Base-by-base conservation (phyloP, 1,284 basidiomycete genomes). In the Albatrellus sp. region DNA sequence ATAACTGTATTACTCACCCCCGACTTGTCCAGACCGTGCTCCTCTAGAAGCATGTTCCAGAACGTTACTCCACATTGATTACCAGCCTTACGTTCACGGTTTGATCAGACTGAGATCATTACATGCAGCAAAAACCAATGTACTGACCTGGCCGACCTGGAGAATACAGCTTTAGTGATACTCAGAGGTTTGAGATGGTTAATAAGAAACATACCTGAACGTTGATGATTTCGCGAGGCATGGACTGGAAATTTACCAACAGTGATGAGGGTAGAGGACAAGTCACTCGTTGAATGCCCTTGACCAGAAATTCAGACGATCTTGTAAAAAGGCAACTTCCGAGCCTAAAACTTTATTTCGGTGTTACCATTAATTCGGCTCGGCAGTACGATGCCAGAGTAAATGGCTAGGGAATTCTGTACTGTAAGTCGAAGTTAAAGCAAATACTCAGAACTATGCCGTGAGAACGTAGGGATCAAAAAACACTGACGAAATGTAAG, bases 11-110 rank as follows among this genome's bases (percentile, higher is more conserved):
- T 24, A 57, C 76, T 52, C 55, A 87, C 85, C 57, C 86, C 85
- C 19, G 70, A 65, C 14, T 72, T 61, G 55, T 86, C 75, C 32
- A 90, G 66, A 0, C 84, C 85, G 61, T 90, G 85, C 63, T 90
- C 85, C 10, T 75, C 75, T n/a, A 90, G 67, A 41, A 88, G 68
- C 72, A 79, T 77, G 49, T 74, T 67, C 85, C 85, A 89, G 56
- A 89, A 89, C 38, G 68, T 68, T 57, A 84, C 83, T 43, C 84
- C 84, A 34, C 85, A 72, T 68, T 91, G 83, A 62, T 80, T 82
- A 49, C 75, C 75, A 35, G 80, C 81, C 75, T 83, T 48, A 40
- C 19, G 20, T 17, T 33, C 40, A 40, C 46, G 24, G 40, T 16
- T 29, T 17, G 29, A 42, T 13, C 28, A 7, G 29, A n/a, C n/a